These are phyloP conservation scores for Pistacia integerrima DNA, from an alignment of 345 rosid genomes.

Conservation along the genomic window DNA sequence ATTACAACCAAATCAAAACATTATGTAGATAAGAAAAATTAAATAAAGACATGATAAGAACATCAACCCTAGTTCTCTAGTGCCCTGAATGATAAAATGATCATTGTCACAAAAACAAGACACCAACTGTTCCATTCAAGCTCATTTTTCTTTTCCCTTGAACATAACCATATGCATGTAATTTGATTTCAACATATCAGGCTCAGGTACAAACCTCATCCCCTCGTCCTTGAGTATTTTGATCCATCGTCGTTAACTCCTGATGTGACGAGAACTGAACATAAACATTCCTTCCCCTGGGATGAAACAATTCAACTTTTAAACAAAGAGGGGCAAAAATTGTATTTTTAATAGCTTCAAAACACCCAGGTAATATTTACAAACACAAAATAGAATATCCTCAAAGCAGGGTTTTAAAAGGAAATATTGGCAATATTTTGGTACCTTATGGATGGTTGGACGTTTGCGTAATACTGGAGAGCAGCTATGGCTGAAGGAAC, in stretches of 20 bases:
- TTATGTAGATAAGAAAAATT: no score
- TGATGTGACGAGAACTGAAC: slow-evolving; percentile 98
- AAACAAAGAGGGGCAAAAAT: neutral
- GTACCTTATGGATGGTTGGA: slow-evolving; percentile 89
- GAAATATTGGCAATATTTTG: slow-evolving; percentile 1
- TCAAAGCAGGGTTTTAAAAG: neutral
- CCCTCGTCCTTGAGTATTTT: slow-evolving; percentile 87
- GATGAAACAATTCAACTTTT: neutral
- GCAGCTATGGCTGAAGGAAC: slow-evolving; percentile 84
- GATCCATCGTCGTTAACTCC: slow-evolving; percentile 93
- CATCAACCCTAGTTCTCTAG: neutral
- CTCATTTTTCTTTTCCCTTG: slow-evolving; percentile 1
- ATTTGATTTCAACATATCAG: slow-evolving; percentile 7
- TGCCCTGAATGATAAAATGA: neutral
- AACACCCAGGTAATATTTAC: neutral
- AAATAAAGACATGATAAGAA: no score
- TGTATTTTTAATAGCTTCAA: neutral
- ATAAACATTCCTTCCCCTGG: slow-evolving; percentile 96
- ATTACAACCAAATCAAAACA: neutral
- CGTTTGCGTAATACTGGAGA: slow-evolving; percentile 73
- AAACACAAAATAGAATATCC: neutral
- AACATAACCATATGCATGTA: slow-evolving; percentile 7
- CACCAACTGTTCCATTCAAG: neutral
- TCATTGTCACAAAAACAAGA: neutral
- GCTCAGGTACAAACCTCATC: slow-evolving; percentile 74